phyloP scores from a whole-genome alignment of 257 asterid species.

The Phtheirospermum japonicum region DNA sequence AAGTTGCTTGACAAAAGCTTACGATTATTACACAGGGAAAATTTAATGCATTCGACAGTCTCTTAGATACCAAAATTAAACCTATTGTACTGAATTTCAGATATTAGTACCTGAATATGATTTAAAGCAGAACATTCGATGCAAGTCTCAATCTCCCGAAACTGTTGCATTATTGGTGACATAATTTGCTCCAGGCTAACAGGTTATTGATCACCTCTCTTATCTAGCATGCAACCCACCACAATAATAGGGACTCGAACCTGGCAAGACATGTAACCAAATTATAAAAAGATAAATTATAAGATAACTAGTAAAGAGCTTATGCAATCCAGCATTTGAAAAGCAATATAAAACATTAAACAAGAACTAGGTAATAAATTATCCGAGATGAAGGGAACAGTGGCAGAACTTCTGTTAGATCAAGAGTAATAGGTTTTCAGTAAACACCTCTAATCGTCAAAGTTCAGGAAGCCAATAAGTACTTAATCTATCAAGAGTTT shows the following conservation, averaged over 20 bases:
- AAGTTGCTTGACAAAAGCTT: not conserved
- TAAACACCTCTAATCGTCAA: constrained; percentile 73
- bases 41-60: constrained; percentile 1
- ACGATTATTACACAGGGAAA: constrained; percentile 1
- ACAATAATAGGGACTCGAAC: constrained; percentile 92
- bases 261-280: constrained; percentile 38
- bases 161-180: constrained; percentile 98
- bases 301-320: constrained; percentile 3
- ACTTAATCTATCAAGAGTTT: constrained; percentile 85
- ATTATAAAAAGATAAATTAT: not conserved
- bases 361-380: not conserved
- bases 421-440: constrained; percentile 18
- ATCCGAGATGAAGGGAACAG: constrained; percentile 21
- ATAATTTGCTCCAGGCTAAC: constrained; percentile 87
- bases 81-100: constrained; percentile 9
- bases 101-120: constrained; percentile 59
- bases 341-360: constrained; percentile 8
- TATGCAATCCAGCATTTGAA: constrained; percentile 6
- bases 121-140: constrained; percentile 89
- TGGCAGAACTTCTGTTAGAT: constrained; percentile 19
- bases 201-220: constrained; percentile 70
- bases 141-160: constrained; percentile 97
- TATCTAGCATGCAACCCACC: constrained; percentile 97
- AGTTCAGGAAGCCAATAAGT: constrained; percentile 99
- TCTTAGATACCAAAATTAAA: constrained; percentile 10